Evolutionary conservation across 2,329 filamentous ascomycete species (phyloP).

Genomic region (Verticillium nonalfalfae): DNA sequence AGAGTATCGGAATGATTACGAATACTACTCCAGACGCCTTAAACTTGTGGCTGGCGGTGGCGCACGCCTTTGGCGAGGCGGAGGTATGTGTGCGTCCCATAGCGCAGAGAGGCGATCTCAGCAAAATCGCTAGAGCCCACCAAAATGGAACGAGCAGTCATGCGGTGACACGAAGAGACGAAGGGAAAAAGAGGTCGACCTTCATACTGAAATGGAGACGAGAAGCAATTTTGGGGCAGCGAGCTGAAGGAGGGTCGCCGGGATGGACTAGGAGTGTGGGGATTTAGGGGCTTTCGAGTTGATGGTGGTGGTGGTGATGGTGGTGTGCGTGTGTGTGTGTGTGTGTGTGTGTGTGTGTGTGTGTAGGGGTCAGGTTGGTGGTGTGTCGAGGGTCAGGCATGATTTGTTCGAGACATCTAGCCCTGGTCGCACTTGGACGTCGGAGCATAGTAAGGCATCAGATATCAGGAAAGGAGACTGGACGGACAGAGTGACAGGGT

Average conservation of each 20-base stretch:
- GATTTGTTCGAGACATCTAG: slow-evolving; percentile 8
- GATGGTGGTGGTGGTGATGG: slow-evolving; percentile 3
- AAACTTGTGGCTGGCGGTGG: neutral
- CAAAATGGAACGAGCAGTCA: slow-evolving; percentile 8
- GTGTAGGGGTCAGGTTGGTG: slow-evolving; percentile 4
- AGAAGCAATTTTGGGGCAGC: slow-evolving; percentile 5
- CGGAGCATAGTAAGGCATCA: neutral
- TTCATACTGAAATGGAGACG: slow-evolving; percentile 4
- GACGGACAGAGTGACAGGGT: slow-evolving; percentile 2
- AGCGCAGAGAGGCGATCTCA: neutral
- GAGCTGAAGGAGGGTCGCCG: neutral
- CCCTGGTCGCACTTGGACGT: slow-evolving; percentile 4
- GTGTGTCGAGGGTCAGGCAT: slow-evolving; percentile 5
- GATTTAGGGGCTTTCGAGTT: neutral
- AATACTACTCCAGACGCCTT: neutral
- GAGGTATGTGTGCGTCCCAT: neutral
- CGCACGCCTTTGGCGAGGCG: neutral
- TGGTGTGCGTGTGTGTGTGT: neutral
- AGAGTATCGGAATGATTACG: neutral
- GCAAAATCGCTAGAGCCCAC: slow-evolving; percentile 1
- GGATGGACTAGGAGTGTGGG: slow-evolving; percentile 9
- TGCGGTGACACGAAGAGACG: slow-evolving; percentile 2
- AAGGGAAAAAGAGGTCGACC: neutral
- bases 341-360: neutral
- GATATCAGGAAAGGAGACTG: neutral